Evolutionary conservation across 2,329 filamentous ascomycete genomes (phyloP).

Genomic region (Ophiostoma australiae): DNA sequence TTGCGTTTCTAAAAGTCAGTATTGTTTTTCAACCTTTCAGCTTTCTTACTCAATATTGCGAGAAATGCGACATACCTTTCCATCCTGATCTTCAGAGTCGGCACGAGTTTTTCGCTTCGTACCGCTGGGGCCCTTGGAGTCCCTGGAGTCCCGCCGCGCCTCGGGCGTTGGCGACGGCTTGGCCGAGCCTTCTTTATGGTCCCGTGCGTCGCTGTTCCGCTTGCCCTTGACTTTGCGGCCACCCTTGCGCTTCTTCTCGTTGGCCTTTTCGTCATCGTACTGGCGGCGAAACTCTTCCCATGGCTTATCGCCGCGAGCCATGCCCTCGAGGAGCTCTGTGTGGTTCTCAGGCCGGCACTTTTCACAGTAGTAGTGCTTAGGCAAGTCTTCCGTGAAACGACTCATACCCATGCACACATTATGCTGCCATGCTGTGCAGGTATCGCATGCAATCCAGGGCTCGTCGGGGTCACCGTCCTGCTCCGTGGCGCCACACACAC

Average conservation of each 20-base stretch:
- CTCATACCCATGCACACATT: constrained; percentile 90
- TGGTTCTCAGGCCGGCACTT: constrained; percentile 81
- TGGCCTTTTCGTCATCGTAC: constrained; percentile 58
- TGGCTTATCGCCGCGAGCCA: constrained; percentile 74
- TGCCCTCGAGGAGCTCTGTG: constrained; percentile 69
- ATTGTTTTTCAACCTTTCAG: not conserved
- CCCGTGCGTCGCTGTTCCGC: constrained; percentile 53
- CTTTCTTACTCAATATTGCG: not conserved
- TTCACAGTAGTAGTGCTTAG: constrained; percentile 88
- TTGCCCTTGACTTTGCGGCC: constrained; percentile 61
- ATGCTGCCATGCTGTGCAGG: constrained; percentile 92
- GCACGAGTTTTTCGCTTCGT: constrained; percentile 55
- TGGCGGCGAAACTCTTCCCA: constrained; percentile 69
- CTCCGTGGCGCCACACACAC: constrained; percentile 83
- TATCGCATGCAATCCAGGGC: constrained; percentile 94
- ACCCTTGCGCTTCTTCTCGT: constrained; percentile 52
- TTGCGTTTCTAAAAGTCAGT: constrained; percentile 42
- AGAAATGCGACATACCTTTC: constrained; percentile 39
- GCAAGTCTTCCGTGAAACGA: constrained; percentile 70
- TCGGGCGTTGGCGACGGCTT: constrained; percentile 40
- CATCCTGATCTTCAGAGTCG: constrained; percentile 49
- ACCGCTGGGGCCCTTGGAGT: constrained; percentile 21
- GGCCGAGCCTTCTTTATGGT: constrained; percentile 42
- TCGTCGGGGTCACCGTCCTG: constrained; percentile 81
- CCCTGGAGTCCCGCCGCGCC: constrained; percentile 36